Evolutionary conservation across 2,329 filamentous ascomycete genomes (phyloP).

Genomic region (Phaeosphaeria sp.): DNA sequence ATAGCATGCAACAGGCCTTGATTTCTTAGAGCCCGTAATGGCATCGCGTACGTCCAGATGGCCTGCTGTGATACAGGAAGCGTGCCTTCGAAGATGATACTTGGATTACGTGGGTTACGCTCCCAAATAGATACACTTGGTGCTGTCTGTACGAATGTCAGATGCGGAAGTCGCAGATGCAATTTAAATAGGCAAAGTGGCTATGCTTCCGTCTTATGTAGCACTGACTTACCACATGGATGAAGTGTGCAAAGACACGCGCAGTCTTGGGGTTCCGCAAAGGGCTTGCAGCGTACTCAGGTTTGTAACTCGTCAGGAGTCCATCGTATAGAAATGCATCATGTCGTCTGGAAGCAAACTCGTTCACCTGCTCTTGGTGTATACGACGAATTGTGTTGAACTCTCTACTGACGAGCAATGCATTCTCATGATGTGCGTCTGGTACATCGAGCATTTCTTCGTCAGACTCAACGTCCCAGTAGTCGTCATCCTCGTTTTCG

Average conservation of each 20-base stretch:
- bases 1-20: conserved; percentile 91
- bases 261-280: conserved; percentile 81
- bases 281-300: conserved; percentile 63
- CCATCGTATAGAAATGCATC: conserved; percentile 57
- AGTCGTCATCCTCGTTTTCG: conserved; percentile 57
- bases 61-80: conserved; percentile 41
- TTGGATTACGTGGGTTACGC: conserved; percentile 76
- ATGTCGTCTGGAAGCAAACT: conserved; percentile 50
- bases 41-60: conserved; percentile 77
- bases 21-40: conserved; percentile 78
- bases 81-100: conserved; percentile 66
- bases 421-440: conserved; percentile 26
- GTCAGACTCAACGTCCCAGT: conserved; percentile 57
- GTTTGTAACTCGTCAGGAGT: conserved; percentile 54
- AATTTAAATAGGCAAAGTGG: not conserved
- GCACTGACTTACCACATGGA: conserved; percentile 66
- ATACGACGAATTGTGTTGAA: conserved; percentile 48
- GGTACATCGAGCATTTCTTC: conserved; percentile 50
- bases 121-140: conserved; percentile 89
- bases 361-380: conserved; percentile 44
- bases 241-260: conserved; percentile 88
- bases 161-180: not conserved
- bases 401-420: conserved; percentile 35
- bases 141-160: conserved; percentile 62
- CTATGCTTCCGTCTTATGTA: not conserved